Conservation (phyloP, 2,329 filamentous ascomycete species). For the Lithohypha guttulata region DNA sequence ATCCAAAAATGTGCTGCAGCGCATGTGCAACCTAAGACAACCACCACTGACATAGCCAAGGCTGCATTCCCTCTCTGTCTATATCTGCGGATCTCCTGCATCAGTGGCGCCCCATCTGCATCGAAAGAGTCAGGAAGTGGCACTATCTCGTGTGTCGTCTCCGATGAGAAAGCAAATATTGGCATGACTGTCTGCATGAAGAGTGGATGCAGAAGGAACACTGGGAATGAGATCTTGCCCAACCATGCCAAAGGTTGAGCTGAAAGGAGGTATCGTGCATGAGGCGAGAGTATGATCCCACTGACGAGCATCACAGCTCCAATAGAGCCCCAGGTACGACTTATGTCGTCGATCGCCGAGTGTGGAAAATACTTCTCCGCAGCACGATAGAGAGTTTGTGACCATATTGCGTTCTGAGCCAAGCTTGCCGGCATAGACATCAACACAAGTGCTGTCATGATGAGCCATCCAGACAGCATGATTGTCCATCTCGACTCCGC, state of each 20-base stretch:
- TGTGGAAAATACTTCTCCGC: slow-evolving; percentile 6
- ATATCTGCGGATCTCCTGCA: slow-evolving; percentile 20
- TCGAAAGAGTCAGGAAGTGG: too few relatives aligned
- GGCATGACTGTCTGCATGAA: slow-evolving; percentile 49
- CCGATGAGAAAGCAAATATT: slow-evolving; percentile 47
- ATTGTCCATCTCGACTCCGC: slow-evolving; percentile 34
- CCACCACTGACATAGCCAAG: slow-evolving; percentile 41
- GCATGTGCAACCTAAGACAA: slow-evolving; percentile 52
- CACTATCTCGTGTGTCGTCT: too few relatives aligned
- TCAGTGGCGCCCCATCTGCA: slow-evolving; percentile 28
- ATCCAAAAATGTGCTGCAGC: slow-evolving; percentile 50
- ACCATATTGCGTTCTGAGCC: slow-evolving; percentile 31
- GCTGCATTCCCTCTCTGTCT: slow-evolving; percentile 10
- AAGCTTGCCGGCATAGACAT: slow-evolving; percentile 44
- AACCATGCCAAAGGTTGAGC: slow-evolving; percentile 49
- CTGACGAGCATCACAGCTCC: slow-evolving; percentile 41
- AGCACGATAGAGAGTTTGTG: slow-evolving; percentile 17
- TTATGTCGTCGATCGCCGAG: slow-evolving; percentile 31
- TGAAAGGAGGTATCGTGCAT: slow-evolving; percentile 43
- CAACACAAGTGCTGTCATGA: slow-evolving; percentile 45
- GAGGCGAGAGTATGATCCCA: slow-evolving; percentile 43
- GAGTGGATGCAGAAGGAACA: slow-evolving; percentile 54
- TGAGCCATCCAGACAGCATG: slow-evolving; percentile 31
- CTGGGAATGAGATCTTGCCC: slow-evolving; percentile 53
- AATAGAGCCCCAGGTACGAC: slow-evolving; percentile 40